Conservation (phyloP, 441 rosid genomes). For the Erysimum pusillum region DNA sequence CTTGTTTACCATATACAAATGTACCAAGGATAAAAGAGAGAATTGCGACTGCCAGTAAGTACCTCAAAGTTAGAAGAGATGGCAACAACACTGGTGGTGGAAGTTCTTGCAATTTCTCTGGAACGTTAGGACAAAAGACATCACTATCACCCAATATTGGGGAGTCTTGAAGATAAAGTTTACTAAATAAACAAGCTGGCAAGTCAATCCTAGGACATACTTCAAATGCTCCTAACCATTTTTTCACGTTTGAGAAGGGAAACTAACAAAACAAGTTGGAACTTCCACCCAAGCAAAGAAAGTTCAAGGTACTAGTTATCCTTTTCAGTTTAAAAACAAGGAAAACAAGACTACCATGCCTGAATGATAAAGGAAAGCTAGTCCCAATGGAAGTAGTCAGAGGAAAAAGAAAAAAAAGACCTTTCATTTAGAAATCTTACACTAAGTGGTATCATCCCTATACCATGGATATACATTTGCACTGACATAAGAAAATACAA, state of each 20-base stretch:
- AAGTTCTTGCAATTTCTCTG: slow-evolving; percentile 72
- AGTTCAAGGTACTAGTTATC: neutral
- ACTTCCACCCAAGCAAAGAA: slow-evolving; percentile 6
- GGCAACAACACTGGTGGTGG: slow-evolving; percentile 53
- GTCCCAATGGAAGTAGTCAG: neutral
- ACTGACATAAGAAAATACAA: neutral
- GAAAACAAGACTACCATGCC: neutral
- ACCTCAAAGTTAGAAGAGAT: slow-evolving; percentile 89
- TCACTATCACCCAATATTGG: slow-evolving; percentile 12
- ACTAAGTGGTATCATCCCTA: neutral
- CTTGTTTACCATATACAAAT: neutral
- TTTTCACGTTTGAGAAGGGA: slow-evolving; percentile 4
- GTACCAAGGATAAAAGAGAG: neutral
- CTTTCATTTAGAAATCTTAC: neutral
- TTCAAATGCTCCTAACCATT: neutral
- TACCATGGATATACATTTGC: slow-evolving; percentile 1
- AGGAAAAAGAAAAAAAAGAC: neutral
- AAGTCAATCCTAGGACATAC: slow-evolving; percentile 6
- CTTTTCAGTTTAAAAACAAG: neutral
- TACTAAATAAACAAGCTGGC: slow-evolving; percentile 6
- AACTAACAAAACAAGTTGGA: neutral
- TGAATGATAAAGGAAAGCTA: neutral
- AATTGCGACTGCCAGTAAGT: neutral
- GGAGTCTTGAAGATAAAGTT: neutral
- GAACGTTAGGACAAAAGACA: slow-evolving; percentile 40